Evolutionary conservation across 768 basidiomycete genomes (phyloP).

Genomic region (Mycena epipterygia): DNA sequence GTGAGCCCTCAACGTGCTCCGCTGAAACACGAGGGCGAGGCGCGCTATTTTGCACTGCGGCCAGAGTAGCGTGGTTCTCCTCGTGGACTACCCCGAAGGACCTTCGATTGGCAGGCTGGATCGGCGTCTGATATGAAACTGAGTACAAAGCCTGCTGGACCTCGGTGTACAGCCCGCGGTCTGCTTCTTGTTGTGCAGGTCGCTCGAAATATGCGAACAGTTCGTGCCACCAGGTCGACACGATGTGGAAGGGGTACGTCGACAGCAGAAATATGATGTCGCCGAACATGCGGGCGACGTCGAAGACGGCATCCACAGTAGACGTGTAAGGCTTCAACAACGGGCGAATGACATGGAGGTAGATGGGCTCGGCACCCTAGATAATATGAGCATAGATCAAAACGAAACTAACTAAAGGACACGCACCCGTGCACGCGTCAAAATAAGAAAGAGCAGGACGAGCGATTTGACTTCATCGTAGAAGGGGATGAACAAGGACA

Average conservation of each 20-base stretch:
- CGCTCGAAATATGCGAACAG: constrained; percentile 36
- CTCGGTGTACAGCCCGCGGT: constrained; percentile 21
- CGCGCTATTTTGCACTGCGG: neutral
- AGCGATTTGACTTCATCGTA: constrained; percentile 87
- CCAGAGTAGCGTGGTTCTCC: neutral
- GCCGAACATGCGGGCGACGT: constrained; percentile 71
- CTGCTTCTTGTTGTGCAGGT: constrained; percentile 13
- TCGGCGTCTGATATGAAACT: constrained; percentile 14
- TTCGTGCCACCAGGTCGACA: constrained; percentile 53
- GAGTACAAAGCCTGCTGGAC: constrained; percentile 28
- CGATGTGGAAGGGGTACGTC: constrained; percentile 54
- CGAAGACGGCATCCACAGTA: constrained; percentile 75
- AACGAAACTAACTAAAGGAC: constrained; percentile 24
- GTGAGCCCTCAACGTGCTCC: constrained; percentile 2
- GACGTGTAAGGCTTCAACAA: constrained; percentile 79
- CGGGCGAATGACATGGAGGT: constrained; percentile 84
- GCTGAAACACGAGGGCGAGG: neutral
- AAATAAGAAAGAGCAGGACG: constrained; percentile 77
- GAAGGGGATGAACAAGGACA: constrained; percentile 84
- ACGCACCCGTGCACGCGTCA: constrained; percentile 82
- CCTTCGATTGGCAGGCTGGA: constrained; percentile 6
- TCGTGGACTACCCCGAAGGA: constrained; percentile 11
- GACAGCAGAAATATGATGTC: constrained; percentile 68
- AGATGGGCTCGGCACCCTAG: constrained; percentile 90
- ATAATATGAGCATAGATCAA: neutral